Evolutionary conservation across 1,284 basidiomycete species (phyloP).

Genomic region (Rhodotorula sp.): DNA sequence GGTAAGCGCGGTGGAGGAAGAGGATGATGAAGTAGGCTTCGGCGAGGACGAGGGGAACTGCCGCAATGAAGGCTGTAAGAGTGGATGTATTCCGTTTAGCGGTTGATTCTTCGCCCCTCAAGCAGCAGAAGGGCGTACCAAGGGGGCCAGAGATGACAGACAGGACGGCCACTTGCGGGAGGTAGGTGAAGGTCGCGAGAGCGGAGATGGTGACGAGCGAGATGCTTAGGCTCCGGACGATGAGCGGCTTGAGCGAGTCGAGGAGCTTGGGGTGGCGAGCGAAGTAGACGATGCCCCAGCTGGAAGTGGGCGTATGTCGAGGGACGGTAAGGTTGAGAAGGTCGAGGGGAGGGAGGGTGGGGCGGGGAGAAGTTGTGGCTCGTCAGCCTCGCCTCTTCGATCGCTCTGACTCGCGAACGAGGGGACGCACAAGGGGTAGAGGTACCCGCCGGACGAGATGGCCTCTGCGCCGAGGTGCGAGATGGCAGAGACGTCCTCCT

Average conservation of each 20-base stretch:
- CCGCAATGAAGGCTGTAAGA: slow-evolving; percentile 50
- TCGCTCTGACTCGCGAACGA: no score
- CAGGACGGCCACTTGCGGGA: slow-evolving; percentile 68
- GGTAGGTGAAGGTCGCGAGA: slow-evolving; percentile 66
- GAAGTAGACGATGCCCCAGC: slow-evolving; percentile 53
- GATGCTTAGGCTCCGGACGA: slow-evolving; percentile 50
- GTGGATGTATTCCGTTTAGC: background rate
- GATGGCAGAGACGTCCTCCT: slow-evolving; percentile 39
- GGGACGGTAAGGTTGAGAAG: no score
- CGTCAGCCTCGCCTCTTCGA: background rate
- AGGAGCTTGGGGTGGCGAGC: slow-evolving; percentile 52
- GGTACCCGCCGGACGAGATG: slow-evolving; percentile 52
- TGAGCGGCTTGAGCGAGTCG: slow-evolving; percentile 51
- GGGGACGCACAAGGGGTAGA: slow-evolving; percentile 53
- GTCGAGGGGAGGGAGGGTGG: background rate
- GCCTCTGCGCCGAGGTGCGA: slow-evolving; percentile 50
- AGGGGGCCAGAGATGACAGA: slow-evolving; percentile 66
- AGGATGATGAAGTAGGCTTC: slow-evolving; percentile 55
- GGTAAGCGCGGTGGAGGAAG: slow-evolving; percentile 57
- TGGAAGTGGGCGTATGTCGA: background rate
- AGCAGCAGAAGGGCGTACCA: slow-evolving; percentile 37
- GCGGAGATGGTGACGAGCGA: slow-evolving; percentile 54
- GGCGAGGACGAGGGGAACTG: slow-evolving; percentile 55
- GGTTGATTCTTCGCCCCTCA: no score
- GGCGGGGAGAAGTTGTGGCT: background rate